phyloP scores from a whole-genome alignment of 2,329 filamentous ascomycete genomes.

The Arthrinium puccinioides region DNA sequence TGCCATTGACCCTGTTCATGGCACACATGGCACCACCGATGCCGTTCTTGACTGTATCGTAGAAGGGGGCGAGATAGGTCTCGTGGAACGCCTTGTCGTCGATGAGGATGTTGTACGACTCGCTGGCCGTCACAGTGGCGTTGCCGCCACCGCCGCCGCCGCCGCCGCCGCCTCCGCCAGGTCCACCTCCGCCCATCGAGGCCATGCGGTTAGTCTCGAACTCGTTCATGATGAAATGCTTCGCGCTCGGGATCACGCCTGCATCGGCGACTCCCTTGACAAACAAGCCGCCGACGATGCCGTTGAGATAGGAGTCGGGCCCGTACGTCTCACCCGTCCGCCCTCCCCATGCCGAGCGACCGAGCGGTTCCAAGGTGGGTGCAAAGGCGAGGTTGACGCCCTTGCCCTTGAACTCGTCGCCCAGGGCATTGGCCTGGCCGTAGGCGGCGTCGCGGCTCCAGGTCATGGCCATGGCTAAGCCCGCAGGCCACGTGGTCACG shows the following conservation, averaged over 20 bases:
- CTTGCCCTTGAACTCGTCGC: constrained; percentile 15
- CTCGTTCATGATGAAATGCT: constrained; percentile 7
- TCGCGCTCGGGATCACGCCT: constrained; percentile 4
- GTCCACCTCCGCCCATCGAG: background rate
- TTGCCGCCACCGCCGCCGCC: constrained; percentile 2
- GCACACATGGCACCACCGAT: constrained; percentile 16
- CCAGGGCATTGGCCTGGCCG: constrained; percentile 6
- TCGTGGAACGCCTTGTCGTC: constrained; percentile 18
- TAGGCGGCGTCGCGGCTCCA: constrained; percentile 14
- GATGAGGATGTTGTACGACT: constrained; percentile 8
- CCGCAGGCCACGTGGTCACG: constrained; percentile 20
- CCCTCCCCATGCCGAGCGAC: constrained; percentile 16
- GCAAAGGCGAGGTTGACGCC: constrained; percentile 16
- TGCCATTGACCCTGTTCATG: constrained; percentile 16
- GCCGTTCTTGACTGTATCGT: constrained; percentile 12
- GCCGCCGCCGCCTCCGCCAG: background rate
- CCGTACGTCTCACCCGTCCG: constrained; percentile 15
- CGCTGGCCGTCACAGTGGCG: background rate
- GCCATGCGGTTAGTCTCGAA: constrained; percentile 5
- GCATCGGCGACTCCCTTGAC: constrained; percentile 2
- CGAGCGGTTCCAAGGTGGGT: constrained; percentile 17
- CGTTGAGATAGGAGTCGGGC: constrained; percentile 12
- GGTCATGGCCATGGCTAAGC: constrained; percentile 16
- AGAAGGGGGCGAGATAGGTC: constrained; percentile 16
- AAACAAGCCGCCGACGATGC: background rate